Evolutionary conservation across 139 green algal genomes (phyloP).

Genomic region (Chlorella sp.): DNA sequence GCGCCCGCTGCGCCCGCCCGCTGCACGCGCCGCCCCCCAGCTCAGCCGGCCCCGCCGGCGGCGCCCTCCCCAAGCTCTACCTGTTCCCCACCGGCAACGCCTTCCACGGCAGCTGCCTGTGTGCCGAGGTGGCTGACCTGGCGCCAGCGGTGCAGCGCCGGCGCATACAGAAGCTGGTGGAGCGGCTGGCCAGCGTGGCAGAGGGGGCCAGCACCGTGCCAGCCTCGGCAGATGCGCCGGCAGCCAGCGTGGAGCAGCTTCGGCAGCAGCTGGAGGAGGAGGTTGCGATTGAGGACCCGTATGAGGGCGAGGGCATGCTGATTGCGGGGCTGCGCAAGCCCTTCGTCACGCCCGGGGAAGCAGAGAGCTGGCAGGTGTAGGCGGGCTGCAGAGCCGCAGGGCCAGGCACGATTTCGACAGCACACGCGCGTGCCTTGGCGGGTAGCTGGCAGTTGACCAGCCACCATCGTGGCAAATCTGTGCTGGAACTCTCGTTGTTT

Average conservation of each 20-base stretch:
- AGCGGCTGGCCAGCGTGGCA: slow-evolving; percentile 17
- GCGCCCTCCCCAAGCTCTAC: slow-evolving; percentile 74
- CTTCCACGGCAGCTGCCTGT: slow-evolving; percentile 75
- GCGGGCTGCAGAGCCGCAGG: no score
- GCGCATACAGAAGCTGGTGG: slow-evolving; percentile 20
- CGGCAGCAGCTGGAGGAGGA: slow-evolving; percentile 56
- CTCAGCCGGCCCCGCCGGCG: slow-evolving; percentile 51
- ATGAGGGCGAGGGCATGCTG: slow-evolving; percentile 69
- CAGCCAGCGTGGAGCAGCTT: slow-evolving; percentile 44
- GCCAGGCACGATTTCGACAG: no score
- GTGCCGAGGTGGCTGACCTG: slow-evolving; percentile 54
- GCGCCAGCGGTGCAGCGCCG: slow-evolving; percentile 28
- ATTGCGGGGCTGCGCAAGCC: slow-evolving; percentile 37
- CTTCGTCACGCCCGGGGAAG: slow-evolving; percentile 44
- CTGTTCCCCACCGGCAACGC: slow-evolving; percentile 81
- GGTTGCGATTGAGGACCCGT: slow-evolving; percentile 74
- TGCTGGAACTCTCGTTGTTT: no score
- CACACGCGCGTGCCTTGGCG: no score
- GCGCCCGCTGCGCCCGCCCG: slow-evolving; percentile 63
- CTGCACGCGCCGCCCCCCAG: slow-evolving; percentile 55
- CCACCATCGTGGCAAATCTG: no score
- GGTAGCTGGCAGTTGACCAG: no score
- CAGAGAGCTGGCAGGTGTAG: slow-evolving; percentile 45
- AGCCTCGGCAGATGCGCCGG: neutral
- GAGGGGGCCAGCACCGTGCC: neutral